Evolutionary conservation across 371 early-diverging fungal species (phyloP), one percentile per base, ranked within the genome.

Genomic region (Entomophthora muscae): DNA sequence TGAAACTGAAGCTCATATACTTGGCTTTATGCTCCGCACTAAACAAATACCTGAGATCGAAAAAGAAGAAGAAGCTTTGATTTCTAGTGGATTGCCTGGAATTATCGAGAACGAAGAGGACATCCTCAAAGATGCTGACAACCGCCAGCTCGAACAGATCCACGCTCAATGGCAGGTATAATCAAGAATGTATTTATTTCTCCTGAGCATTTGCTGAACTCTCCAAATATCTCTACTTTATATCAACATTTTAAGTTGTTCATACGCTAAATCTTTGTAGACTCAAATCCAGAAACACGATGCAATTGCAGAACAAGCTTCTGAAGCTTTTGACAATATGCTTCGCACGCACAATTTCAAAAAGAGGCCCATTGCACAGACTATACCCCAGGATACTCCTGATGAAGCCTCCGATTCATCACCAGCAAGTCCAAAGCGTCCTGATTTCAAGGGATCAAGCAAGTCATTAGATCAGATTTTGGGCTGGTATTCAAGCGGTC

Each of bases 391-490:
- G 58, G 3, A 29, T 12, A 31, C 26, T 26, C 58, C 58, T 29
- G 31, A 57, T 3, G 10, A 57, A 21, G 12, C 29, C 10, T 26
- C 26, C 17, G 29, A 22, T 57, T 17, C 17, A 21, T 17, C 17
- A 1, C 26, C 29, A 7, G 26, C 3, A 12, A 31, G 26, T 21
- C n/a, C 17, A 2, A 57, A 12, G 13, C 26, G 29, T 21, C 12
- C 17, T 29, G 58, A 31, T 1, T 31, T 13, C 21, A 13, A 31
- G 31, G 23, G 24, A 23, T 32, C 33, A 17, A 33, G 23, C 42
- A 61, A 61, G 31, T 32, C 33, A 12, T 61, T 61, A 22, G 61
- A 61, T 23, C 61, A 61, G 27, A 33, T 61, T 61, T 61, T 61
- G 42, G 31, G 61, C 24, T 33, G 31, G 17, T 61, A 61, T 33